phyloP scores from a whole-genome alignment of 495 filamentous ascomycete genomes.

The Aspergillus egyptiacus region DNA sequence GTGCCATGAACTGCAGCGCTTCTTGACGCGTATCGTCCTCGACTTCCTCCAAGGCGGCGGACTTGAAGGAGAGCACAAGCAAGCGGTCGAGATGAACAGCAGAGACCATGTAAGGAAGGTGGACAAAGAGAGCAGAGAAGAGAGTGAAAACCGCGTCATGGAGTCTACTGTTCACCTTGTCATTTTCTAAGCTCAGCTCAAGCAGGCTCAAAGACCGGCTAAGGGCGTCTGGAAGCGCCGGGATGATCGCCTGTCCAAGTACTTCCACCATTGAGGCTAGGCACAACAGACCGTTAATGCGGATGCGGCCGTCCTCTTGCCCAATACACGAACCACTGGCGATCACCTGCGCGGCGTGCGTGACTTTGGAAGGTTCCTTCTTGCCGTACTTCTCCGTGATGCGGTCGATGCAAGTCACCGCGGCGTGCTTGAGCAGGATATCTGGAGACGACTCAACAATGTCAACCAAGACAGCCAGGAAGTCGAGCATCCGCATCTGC shows the following conservation, averaged over 20 bases:
- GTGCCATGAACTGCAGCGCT: constrained; percentile 64
- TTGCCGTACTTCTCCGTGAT: constrained; percentile 90
- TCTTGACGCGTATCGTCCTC: constrained; percentile 59
- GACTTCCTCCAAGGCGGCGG: constrained; percentile 51
- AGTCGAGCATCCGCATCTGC: constrained; percentile 63
- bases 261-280: constrained; percentile 83
- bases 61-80: constrained; percentile 61
- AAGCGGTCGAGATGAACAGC: constrained; percentile 63
- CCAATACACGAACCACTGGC: constrained; percentile 70
- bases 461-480: constrained; percentile 67
- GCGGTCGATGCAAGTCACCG: constrained; percentile 80
- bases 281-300: constrained; percentile 77
- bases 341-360: constrained; percentile 62
- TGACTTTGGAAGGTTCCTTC: constrained; percentile 63
- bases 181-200: constrained; percentile 50
- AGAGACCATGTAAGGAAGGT: constrained; percentile 82
- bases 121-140: constrained; percentile 66
- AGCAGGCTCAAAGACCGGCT: constrained; percentile 64
- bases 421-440: constrained; percentile 68
- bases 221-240: constrained; percentile 70
- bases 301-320: constrained; percentile 62
- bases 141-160: constrained; percentile 80
- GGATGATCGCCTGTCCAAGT: constrained; percentile 75
- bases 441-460: constrained; percentile 67
- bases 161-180: constrained; percentile 50